Percentiles rank a stretch among this genome's conserved stretches.
These are phyloP conservation scores for Cyphellophora europaea DNA, from an alignment of 2,329 filamentous ascomycete genomes.

Conservation along the genomic window DNA sequence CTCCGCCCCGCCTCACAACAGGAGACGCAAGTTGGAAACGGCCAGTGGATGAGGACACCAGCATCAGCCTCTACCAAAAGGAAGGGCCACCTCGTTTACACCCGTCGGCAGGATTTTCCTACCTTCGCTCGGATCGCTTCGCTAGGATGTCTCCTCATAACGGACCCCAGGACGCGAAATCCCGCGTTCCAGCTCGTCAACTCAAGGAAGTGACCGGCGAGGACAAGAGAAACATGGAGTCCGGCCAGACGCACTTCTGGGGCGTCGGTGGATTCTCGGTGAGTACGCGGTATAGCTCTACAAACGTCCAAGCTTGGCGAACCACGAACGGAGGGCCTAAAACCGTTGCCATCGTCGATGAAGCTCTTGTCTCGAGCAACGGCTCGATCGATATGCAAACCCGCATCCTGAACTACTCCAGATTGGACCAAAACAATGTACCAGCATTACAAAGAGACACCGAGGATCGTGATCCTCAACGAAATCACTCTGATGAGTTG, in stretches of 20 bases:
- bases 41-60: constrained; percentile 20
- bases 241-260: constrained; percentile 7
- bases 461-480: too few species aligned
- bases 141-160: constrained; percentile 51
- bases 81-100: constrained; percentile 51
- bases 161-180: constrained; percentile 45
- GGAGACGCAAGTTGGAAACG: too few species aligned
- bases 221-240: too few species aligned
- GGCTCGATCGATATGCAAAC: too few species aligned
- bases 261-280: constrained; percentile 20
- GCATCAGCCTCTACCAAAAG: constrained; percentile 28
- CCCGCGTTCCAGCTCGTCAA: constrained; percentile 50
- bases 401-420: too few species aligned
- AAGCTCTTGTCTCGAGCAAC: too few species aligned
- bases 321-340: constrained; percentile 2
- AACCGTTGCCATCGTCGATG: too few species aligned
- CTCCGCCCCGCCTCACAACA: constrained; percentile 31
- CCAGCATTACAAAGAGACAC: too few species aligned
- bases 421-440: too few species aligned
- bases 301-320: too few species aligned
- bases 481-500: too few species aligned
- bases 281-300: too few species aligned
- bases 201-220: constrained; percentile 23
- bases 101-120: constrained; percentile 55
- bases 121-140: constrained; percentile 46